phyloP scores from a whole-genome alignment of 2,329 filamentous ascomycete species.

The Waltergamsia citrina region DNA sequence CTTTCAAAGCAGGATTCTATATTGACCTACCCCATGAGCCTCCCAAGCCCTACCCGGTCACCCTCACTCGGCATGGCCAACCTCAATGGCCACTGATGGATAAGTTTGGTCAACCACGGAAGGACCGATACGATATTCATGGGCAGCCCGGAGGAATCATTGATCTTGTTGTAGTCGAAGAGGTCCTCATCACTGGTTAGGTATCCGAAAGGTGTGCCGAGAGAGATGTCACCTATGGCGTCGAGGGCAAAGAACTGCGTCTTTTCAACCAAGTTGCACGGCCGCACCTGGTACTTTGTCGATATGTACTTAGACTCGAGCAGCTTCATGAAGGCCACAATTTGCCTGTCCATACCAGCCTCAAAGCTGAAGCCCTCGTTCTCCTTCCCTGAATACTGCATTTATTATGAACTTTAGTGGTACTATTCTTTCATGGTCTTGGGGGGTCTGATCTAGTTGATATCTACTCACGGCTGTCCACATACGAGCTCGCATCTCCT shows the following conservation, averaged over 20 bases:
- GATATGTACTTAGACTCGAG: constrained; percentile 38
- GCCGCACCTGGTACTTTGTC: constrained; percentile 17
- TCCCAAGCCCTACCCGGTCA: constrained; percentile 26
- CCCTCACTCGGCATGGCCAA: constrained; percentile 22
- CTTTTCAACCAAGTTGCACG: constrained; percentile 38
- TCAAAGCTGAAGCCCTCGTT: constrained; percentile 33
- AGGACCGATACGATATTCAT: constrained; percentile 26
- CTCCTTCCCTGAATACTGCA: constrained; percentile 39
- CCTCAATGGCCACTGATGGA: constrained; percentile 25
- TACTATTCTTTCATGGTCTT: too few relatives aligned
- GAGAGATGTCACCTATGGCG: constrained; percentile 40
- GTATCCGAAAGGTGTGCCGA: constrained; percentile 42
- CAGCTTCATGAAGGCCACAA: constrained; percentile 29
- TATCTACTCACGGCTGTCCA: too few relatives aligned
- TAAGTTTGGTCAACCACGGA: constrained; percentile 21
- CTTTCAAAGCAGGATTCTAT: too few relatives aligned
- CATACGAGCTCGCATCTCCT: too few relatives aligned
- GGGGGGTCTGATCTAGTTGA: too few relatives aligned
- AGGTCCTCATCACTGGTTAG: constrained; percentile 38
- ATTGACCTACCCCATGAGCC: too few relatives aligned
- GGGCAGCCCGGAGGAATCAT: constrained; percentile 25
- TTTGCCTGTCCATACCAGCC: constrained; percentile 26
- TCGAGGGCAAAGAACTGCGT: constrained; percentile 45
- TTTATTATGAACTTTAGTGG: too few relatives aligned
- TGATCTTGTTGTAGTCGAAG: constrained; percentile 33